These are phyloP conservation scores for Magnolia kwangsiensis DNA, from an alignment of 164 flowering plant genomes.

Conservation along the genomic window DNA sequence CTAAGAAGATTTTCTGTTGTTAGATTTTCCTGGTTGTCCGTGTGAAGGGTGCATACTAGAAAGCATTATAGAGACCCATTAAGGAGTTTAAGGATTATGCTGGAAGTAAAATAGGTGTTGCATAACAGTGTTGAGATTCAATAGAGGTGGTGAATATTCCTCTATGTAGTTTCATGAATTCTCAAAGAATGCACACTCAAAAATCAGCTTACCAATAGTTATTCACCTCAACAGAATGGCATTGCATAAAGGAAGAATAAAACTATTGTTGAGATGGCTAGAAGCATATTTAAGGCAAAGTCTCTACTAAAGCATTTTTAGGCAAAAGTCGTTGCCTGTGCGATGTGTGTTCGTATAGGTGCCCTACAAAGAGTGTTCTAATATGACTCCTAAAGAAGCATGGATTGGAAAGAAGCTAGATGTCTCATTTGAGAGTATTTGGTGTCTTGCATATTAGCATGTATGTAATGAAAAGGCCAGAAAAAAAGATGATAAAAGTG, in stretches of 20 bases:
- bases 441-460: not conserved
- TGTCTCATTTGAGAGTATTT: not conserved
- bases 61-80: too few relatives aligned
- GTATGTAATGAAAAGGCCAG: not conserved
- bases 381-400: slow-evolving; percentile 2
- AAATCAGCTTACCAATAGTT: not conserved
- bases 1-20: too few relatives aligned
- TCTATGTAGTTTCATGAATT: not conserved
- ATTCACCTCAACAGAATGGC: not conserved
- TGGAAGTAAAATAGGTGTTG: too few relatives aligned
- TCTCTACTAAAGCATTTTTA: not conserved
- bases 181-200: not conserved
- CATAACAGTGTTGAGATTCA: too few relatives aligned
- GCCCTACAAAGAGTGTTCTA: not conserved
- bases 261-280: not conserved
- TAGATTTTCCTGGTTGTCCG: too few relatives aligned
- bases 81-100: too few relatives aligned
- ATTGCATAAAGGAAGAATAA: not conserved
- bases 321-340: not conserved
- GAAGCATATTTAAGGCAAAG: not conserved
- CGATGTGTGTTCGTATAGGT: not conserved
- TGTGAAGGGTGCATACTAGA: too few relatives aligned
- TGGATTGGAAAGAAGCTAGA: not conserved
- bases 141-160: too few relatives aligned
- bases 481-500: slow-evolving; percentile 2